Evolutionary conservation across 352 stramenopile genomes (phyloP).

Genomic region (Phytophthora idaei): DNA sequence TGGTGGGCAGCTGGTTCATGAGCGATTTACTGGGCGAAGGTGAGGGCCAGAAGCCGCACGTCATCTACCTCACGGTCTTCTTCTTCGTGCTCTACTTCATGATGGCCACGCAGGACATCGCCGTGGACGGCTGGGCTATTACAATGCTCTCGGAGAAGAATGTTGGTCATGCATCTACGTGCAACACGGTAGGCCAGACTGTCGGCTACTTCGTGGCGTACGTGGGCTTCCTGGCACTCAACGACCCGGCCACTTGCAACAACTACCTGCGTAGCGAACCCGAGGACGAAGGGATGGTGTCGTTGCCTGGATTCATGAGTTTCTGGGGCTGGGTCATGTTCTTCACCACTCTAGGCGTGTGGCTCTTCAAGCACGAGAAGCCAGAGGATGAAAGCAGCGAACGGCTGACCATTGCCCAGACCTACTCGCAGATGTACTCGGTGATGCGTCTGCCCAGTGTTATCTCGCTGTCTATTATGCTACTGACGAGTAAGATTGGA

Average conservation of each 20-base stretch:
- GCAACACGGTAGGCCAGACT: conserved; percentile 97
- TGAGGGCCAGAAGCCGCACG: conserved; percentile 83
- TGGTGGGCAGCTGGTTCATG: conserved; percentile 88
- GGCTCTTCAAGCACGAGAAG: conserved; percentile 92
- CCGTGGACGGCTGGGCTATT: conserved; percentile 99
- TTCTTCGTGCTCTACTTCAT: conserved; percentile 99
- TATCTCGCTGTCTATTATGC: conserved; percentile 81
- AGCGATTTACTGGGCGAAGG: conserved; percentile 85
- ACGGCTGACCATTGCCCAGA: conserved; percentile 84
- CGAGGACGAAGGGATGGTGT: conserved; percentile 80
- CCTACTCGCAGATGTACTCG: conserved; percentile 90
- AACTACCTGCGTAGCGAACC: conserved; percentile 79
- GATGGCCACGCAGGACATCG: conserved; percentile 99
- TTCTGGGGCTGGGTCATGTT: conserved; percentile 96
- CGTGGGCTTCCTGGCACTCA: conserved; percentile 98
- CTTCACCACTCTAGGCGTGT: conserved; percentile 91
- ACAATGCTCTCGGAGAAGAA: conserved; percentile 99
- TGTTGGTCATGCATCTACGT: conserved; percentile 95
- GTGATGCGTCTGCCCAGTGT: conserved; percentile 89
- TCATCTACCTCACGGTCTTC: conserved; percentile 94
- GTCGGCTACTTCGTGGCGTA: conserved; percentile 98
- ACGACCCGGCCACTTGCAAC: conserved; percentile 93
- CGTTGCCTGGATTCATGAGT: conserved; percentile 90
- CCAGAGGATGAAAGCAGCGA: conserved; percentile 56
- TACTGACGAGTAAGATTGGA: conserved; percentile 92